These are phyloP conservation scores for Sclerotinia nivalis DNA, from an alignment of 2,329 filamentous ascomycete species.

Conservation along the genomic window DNA sequence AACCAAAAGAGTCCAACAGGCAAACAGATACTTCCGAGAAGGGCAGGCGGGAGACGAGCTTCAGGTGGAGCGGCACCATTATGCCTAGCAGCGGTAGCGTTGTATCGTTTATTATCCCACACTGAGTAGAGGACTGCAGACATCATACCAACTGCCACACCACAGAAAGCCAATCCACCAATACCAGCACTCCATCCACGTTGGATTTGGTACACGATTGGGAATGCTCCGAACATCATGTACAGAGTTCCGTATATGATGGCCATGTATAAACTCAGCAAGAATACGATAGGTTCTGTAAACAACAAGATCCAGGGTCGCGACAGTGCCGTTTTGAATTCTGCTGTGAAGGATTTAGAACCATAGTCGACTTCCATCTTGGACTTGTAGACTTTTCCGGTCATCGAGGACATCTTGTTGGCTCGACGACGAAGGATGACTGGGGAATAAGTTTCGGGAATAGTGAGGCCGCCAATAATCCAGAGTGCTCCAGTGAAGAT, in stretches of 20 bases:
- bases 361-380: constrained; percentile 68
- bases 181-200: constrained; percentile 61
- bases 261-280: constrained; percentile 67
- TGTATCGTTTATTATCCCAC: constrained; percentile 57
- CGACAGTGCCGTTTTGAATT: constrained; percentile 77
- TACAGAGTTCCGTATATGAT: constrained; percentile 56
- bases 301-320: constrained; percentile 89
- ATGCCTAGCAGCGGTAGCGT: constrained; percentile 39
- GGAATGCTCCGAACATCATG: constrained; percentile 60
- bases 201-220: constrained; percentile 63
- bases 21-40: constrained; percentile 62
- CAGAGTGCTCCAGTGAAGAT: constrained; percentile 68
- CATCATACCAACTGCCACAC: constrained; percentile 67
- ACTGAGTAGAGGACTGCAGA: constrained; percentile 56
- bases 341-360: constrained; percentile 53
- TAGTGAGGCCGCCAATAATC: constrained; percentile 51
- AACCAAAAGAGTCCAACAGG: constrained; percentile 68
- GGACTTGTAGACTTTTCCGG: constrained; percentile 63
- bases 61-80: constrained; percentile 63
- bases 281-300: constrained; percentile 78
- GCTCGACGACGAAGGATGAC: constrained; percentile 75
- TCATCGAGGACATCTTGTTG: constrained; percentile 54
- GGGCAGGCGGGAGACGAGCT: constrained; percentile 60
- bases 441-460: constrained; percentile 62
- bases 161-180: constrained; percentile 65